Base-by-base conservation (phyloP, 257 asterid species). In the Petrea volubilis region DNA sequence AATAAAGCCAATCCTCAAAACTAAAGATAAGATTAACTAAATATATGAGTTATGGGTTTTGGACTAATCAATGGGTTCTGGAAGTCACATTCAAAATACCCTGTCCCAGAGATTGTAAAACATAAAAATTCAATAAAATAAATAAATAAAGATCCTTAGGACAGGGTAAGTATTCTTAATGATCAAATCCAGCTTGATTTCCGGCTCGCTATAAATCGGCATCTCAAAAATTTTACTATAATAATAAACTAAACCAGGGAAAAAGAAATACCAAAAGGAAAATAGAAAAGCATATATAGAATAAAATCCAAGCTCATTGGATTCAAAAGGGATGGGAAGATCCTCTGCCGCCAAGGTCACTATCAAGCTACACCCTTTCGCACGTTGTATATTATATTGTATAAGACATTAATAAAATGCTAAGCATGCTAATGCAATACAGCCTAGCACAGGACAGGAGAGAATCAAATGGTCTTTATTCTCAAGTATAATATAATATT, bases 321-420 rank as follows among this genome's bases (percentile, higher is more conserved):
- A 76, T 78, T 74, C 76, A 78, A 78, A 80, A 70, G 58, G 77
- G 69, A 70, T 31, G 70, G 64, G 79, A 80, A 77, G 81, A 71
- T 76, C 60, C 78, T 51, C 38, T 49, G 73, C 81, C 75, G 77
- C 81, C 77, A 72, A 53, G 64, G 80, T 78, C 80, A 78, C 77
- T 34, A 31, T 80, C 80, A 75, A 70, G 47, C 68, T 29, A 56
- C 62, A 59, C 25, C 18, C 62, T 78, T 63, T 60, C 29, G 74
- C 74, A 57, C 31, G 20, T 58, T 64, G 60, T 64, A 58, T 57
- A 40, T 6, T 40, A 50, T 18, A 17, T 43, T 47, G 36, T 40
- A 46, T 6, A 56, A 41, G 29, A 38, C 51, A 43, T 12, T 50
- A 40, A 17, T 59, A 64, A 67, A 71, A 46, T 51, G 27, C 47